Percentiles rank a stretch among this genome's conserved stretches.
Evolutionary conservation across 2,329 filamentous ascomycete species (phyloP).

Genomic region (Alternaria conjuncta): DNA sequence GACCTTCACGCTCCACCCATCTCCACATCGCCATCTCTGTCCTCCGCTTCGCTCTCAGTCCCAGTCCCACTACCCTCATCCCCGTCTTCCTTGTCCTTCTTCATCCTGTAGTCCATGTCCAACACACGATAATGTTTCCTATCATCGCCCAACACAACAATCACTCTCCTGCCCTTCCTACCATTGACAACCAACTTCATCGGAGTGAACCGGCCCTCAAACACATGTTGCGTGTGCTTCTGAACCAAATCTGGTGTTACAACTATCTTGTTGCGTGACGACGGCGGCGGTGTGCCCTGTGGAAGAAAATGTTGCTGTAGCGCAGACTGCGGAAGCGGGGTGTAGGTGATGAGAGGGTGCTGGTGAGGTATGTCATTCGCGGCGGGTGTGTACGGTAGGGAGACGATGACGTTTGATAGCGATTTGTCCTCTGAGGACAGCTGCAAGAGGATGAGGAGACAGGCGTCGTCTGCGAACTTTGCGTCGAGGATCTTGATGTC

Average conservation of each 20-base stretch:
- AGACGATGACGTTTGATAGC: constrained; percentile 24
- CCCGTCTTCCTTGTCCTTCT: constrained; percentile 22
- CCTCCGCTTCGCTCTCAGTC: constrained; percentile 14
- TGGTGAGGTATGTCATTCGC: constrained; percentile 27
- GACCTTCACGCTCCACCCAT: background rate
- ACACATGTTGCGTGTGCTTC: constrained; percentile 54
- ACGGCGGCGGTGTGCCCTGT: background rate
- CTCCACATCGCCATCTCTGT: constrained; percentile 3
- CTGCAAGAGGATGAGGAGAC: constrained; percentile 65
- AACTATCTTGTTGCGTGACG: background rate
- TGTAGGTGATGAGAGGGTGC: background rate
- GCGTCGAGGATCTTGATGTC: constrained; percentile 67
- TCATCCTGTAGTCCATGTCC: constrained; percentile 57
- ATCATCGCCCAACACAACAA: constrained; percentile 63
- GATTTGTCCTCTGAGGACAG: background rate
- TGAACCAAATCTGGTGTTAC: constrained; percentile 14
- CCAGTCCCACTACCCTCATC: constrained; percentile 2
- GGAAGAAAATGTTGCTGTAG: constrained; percentile 6
- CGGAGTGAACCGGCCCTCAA: constrained; percentile 58
- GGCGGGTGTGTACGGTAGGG: constrained; percentile 34
- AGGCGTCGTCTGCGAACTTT: constrained; percentile 70
- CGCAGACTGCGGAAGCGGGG: constrained; percentile 12
- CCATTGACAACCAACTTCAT: constrained; percentile 62
- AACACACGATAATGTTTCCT: constrained; percentile 62
- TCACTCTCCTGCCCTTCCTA: constrained; percentile 58